These are phyloP conservation scores for Aristolochia californica DNA, from an alignment of 164 flowering plant species.

Conservation along the genomic window DNA sequence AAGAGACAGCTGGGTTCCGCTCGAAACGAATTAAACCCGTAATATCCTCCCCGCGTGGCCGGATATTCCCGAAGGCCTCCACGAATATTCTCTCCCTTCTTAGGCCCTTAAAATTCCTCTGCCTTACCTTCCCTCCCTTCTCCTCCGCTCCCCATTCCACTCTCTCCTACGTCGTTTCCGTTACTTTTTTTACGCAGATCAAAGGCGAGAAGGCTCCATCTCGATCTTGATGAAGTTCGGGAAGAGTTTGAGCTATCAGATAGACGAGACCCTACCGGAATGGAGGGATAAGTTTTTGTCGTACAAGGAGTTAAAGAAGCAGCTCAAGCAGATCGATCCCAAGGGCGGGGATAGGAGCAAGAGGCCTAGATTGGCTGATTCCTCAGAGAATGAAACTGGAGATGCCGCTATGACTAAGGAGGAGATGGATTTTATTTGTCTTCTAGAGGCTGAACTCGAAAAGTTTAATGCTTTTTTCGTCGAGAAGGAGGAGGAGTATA, in stretches of 20 bases:
- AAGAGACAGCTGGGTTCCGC: too few relatives aligned
- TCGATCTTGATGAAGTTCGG: conserved; percentile 65
- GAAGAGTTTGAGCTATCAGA: conserved; percentile 76
- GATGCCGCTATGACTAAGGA: conserved; percentile 33
- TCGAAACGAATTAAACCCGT: conserved; percentile 30
- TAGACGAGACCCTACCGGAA: conserved; percentile 86
- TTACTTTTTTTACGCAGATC: background rate
- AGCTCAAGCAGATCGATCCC: conserved; percentile 47
- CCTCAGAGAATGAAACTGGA: conserved; percentile 10
- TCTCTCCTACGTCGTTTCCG: background rate
- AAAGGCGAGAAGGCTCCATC: background rate
- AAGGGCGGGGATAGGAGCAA: conserved; percentile 24
- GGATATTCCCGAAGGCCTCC: conserved; percentile 39
- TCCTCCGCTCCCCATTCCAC: background rate
- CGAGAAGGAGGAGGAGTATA: conserved; percentile 85
- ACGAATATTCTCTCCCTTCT: conserved; percentile 28
- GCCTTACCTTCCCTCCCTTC: background rate
- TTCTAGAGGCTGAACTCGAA: conserved; percentile 77
- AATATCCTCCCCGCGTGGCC: conserved; percentile 15
- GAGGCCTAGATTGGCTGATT: conserved; percentile 21
- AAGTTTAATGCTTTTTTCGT: conserved; percentile 78
- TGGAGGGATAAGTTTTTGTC: conserved; percentile 91
- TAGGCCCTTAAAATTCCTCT: background rate
- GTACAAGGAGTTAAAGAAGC: conserved; percentile 82
- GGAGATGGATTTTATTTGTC: conserved; percentile 52